Percentiles rank a stretch among this genome's conserved stretches.
These are phyloP conservation scores for Aaosphaeria arxii DNA, from an alignment of 2,329 filamentous ascomycete genomes.

Conservation along the genomic window DNA sequence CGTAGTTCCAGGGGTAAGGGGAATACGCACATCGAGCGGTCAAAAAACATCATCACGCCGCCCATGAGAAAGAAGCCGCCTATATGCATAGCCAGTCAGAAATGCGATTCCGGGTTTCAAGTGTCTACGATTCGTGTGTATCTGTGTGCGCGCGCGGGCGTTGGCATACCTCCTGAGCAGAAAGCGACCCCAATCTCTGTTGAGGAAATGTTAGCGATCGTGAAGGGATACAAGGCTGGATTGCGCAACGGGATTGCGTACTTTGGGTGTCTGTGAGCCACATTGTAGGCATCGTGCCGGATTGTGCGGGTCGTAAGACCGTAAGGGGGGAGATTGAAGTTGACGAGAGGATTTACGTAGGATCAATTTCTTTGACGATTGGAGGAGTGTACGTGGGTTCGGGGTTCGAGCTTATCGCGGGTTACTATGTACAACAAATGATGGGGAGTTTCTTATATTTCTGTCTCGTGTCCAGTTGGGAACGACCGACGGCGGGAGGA, in stretches of 20 bases:
- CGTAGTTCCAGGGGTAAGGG: conserved; percentile 6
- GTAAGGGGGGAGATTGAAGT: too few species aligned
- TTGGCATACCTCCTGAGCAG: conserved; percentile 86
- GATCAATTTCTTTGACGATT: too few species aligned
- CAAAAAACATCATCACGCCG: conserved; percentile 96
- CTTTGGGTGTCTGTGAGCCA: conserved; percentile 96
- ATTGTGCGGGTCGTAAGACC: too few species aligned
- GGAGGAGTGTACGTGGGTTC: too few species aligned
- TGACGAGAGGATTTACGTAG: too few species aligned
- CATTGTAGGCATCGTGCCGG: conserved; percentile 69
- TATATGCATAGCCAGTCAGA: conserved; percentile 38
- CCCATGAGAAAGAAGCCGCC: conserved; percentile 93
- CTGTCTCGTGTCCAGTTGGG: conserved; percentile 31
- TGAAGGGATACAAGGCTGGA: neutral
- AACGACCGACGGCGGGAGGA: conserved; percentile 1
- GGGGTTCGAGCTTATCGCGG: too few species aligned
- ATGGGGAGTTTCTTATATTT: conserved; percentile 5
- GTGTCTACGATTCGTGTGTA: neutral
- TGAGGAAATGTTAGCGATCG: conserved; percentile 1
- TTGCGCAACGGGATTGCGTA: conserved; percentile 47
- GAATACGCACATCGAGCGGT: conserved; percentile 78
- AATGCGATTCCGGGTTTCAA: too few species aligned
- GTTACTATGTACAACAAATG: neutral
- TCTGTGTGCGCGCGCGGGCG: conserved; percentile 10
- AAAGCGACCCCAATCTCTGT: conserved; percentile 95